Evolutionary conservation across 2,329 filamentous ascomycete genomes (phyloP).

Genomic region (Neocucurbitaria cava): DNA sequence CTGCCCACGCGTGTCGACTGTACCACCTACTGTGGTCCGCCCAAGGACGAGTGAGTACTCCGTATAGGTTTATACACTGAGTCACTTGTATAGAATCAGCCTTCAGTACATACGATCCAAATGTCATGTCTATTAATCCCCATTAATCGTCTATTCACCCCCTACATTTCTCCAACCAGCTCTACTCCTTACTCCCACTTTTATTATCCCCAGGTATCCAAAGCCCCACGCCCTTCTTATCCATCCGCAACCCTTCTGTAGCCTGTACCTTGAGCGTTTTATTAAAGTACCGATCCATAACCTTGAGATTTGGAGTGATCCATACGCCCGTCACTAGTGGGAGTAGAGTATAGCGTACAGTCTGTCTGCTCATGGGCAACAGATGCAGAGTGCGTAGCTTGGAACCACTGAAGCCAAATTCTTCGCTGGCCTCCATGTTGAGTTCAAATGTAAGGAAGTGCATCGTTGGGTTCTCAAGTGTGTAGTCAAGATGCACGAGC

Average conservation of each 20-base stretch:
- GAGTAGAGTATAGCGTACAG: conserved; percentile 75
- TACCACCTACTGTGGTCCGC: no score
- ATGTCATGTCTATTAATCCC: no score
- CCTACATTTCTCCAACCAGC: not conserved
- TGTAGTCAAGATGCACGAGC: conserved; percentile 31
- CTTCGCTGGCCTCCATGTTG: conserved; percentile 88
- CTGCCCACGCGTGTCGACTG: no score
- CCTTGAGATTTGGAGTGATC: conserved; percentile 75
- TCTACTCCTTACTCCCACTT: not conserved
- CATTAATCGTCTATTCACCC: not conserved
- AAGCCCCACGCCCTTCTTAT: conserved; percentile 59
- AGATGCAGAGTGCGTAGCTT: conserved; percentile 83
- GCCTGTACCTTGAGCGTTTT: conserved; percentile 84
- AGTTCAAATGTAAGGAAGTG: conserved; percentile 95
- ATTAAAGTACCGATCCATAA: conserved; percentile 91
- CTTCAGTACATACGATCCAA: no score
- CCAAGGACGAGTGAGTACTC: no score
- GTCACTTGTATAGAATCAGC: no score
- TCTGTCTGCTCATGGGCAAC: conserved; percentile 79
- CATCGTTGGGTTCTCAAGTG: conserved; percentile 55
- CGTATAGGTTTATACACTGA: no score
- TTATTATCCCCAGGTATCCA: conserved; percentile 42
- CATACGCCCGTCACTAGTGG: conserved; percentile 69
- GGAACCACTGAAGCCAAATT: conserved; percentile 90
- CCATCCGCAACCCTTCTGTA: conserved; percentile 69